Evolutionary conservation across 176 grass and related monocot genomes (phyloP).

Genomic region (Panicum miliaceum): DNA sequence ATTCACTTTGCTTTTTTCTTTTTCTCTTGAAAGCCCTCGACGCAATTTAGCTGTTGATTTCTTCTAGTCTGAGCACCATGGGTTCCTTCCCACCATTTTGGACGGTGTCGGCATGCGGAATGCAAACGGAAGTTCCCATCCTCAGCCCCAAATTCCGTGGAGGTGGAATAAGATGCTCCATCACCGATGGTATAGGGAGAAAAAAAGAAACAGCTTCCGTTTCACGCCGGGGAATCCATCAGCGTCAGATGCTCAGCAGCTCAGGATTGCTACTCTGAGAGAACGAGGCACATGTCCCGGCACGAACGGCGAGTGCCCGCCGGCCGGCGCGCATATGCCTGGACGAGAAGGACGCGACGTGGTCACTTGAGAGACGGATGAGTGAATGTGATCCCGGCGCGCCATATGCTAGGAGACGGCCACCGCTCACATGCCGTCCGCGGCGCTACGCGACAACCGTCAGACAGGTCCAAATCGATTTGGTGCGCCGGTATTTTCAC

Average conservation of each 20-base stretch:
- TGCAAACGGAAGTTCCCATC: not conserved
- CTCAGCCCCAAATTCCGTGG: constrained; percentile 11
- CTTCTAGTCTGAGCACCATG: not conserved
- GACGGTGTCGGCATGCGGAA: no score
- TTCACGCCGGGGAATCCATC: not conserved
- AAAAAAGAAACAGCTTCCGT: not conserved
- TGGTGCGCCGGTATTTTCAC: not conserved
- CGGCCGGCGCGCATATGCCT: not conserved
- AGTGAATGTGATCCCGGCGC: not conserved
- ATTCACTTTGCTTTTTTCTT: no score
- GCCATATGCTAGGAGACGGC: not conserved
- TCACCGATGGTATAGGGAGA: not conserved
- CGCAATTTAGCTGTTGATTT: not conserved
- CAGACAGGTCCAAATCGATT: not conserved
- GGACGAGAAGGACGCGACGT: constrained; percentile 41
- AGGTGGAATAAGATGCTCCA: constrained; percentile 1
- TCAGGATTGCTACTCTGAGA: not conserved
- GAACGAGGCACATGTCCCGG: not conserved
- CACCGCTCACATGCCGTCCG: not conserved
- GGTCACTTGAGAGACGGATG: no score
- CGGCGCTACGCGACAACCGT: constrained; percentile 7
- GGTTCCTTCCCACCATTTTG: not conserved
- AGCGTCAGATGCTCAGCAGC: no score
- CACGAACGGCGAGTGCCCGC: not conserved
- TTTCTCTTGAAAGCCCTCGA: not conserved